Evolutionary conservation across 441 rosid species (phyloP).

Genomic region (Manihot esculenta): DNA sequence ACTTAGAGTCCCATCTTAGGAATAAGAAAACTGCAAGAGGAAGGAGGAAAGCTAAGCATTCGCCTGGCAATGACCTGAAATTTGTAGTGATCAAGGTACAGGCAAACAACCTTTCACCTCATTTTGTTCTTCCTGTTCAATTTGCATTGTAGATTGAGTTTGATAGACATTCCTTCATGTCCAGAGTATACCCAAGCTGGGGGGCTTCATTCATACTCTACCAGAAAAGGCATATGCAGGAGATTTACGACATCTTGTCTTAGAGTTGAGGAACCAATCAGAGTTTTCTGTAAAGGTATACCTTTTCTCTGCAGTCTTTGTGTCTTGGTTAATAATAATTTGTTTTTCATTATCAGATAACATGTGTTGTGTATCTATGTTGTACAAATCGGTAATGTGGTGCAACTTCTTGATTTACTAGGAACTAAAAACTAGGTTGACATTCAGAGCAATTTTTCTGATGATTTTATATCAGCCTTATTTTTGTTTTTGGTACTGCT

Average conservation of each 20-base stretch:
- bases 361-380: background rate
- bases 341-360: background rate
- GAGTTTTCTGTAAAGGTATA: conserved; percentile 76
- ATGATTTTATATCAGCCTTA: background rate
- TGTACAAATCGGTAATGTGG: background rate
- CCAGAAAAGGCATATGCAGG: conserved; percentile 78
- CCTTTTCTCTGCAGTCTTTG: background rate
- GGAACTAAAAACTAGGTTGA: background rate
- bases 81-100: conserved; percentile 86
- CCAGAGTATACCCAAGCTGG: conserved; percentile 91
- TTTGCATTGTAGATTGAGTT: conserved; percentile 17
- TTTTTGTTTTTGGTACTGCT: background rate
- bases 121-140: conserved; percentile 18
- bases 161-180: conserved; percentile 17
- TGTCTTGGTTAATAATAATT: background rate
- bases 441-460: background rate
- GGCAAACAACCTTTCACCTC: background rate
- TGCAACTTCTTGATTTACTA: background rate
- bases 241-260: conserved; percentile 67
- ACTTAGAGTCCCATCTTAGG: conserved; percentile 53
- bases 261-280: conserved; percentile 75
- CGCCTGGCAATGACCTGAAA: conserved; percentile 55
- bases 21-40: conserved; percentile 52
- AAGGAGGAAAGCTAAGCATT: conserved; percentile 53
- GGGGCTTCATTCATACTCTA: conserved; percentile 62